Conservation (phyloP, 371 early-diverging fungal species). For the Parasitella parasitica region DNA sequence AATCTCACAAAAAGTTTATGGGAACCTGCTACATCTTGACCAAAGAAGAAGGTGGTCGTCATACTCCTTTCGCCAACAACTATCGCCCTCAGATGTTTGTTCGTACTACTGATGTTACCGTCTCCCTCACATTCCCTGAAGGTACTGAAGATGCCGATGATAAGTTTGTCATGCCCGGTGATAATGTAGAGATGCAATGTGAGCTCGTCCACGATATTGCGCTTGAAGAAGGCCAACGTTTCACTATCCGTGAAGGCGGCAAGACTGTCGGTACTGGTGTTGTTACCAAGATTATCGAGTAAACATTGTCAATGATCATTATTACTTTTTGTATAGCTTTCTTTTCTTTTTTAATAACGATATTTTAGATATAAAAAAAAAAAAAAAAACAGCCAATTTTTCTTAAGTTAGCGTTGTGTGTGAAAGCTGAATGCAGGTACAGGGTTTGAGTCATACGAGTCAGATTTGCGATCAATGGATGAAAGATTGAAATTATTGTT, state of each 20-base stretch:
- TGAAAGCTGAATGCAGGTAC: no score
- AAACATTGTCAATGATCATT: constrained; percentile 4
- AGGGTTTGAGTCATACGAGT: no score
- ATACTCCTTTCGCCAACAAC: constrained; percentile 95
- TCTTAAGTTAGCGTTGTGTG: no score
- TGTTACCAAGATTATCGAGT: constrained; percentile 44
- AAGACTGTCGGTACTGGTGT: constrained; percentile 96
- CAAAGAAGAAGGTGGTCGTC: constrained; percentile 98
- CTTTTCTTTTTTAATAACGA: no score
- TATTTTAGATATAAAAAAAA: background rate
- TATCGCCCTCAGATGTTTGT: constrained; percentile 96
- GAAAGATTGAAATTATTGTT: no score
- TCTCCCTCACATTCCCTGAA: constrained; percentile 80
- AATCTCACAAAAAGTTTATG: constrained; percentile 91
- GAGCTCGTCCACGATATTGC: constrained; percentile 83
- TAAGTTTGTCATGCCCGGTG: constrained; percentile 98
- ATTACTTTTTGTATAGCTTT: background rate
- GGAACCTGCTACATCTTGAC: constrained; percentile 93
- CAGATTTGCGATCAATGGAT: no score
- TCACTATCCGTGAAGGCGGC: constrained; percentile 98
- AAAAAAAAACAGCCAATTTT: background rate
- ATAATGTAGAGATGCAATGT: constrained; percentile 85
- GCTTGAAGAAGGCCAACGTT: constrained; percentile 91
- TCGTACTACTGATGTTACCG: constrained; percentile 94
- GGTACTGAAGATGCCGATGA: constrained; percentile 84